Evolutionary conservation across 108 stramenopile genomes (phyloP), one percentile per base, ranked within the genome.

Genomic region (Skeletonema menzelii): DNA sequence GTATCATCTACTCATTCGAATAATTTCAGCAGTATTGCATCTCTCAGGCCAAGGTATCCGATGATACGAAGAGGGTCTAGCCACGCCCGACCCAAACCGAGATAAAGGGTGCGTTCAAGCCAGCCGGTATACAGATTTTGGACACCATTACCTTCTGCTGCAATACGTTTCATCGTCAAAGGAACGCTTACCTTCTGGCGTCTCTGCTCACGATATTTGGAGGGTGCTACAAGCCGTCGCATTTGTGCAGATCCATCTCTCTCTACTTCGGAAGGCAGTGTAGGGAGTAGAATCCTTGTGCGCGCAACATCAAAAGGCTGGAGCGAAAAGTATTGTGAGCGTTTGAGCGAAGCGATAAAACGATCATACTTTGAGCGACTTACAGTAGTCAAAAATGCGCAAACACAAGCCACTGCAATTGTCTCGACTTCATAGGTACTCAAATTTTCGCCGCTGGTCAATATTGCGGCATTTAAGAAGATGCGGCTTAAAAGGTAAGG

Each of bases 231-330:
- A 22, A 82, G 65, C 30, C 76, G 55, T 14, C 67, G 47, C 17
- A 20, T 32, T 34, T 63, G 11, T 5, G 5, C 31, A 10, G 22
- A 30, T 14, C 17, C 53, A 34, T 68, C 57, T 1, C 78, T 68
- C 34, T 61, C 47, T 20, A 69, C 62, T 32, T 85, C 82, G 49
- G 79, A 86, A 38, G 72, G 69, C 27, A 74, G 62, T 30, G 68
- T 70, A 13, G 88, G 89, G 37, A 92, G 46, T 20, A 95, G 63
- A 28, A 95, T 92, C 0, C 91, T 77, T 8, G 91, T 95, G 24
- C 88, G 53, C 8, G 85, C 91, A 10, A 95, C 94, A 70, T 95
- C 94, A 70, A 95, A 95, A 19, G 94, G 94, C 32, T n/a, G n/a
- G n/a, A n/a, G n/a, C n/a, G n/a, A n/a, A n/a, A n/a, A n/a, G n/a